Base-by-base conservation (phyloP, 139 green algal genomes). In the Tetradesmus obliquus region DNA sequence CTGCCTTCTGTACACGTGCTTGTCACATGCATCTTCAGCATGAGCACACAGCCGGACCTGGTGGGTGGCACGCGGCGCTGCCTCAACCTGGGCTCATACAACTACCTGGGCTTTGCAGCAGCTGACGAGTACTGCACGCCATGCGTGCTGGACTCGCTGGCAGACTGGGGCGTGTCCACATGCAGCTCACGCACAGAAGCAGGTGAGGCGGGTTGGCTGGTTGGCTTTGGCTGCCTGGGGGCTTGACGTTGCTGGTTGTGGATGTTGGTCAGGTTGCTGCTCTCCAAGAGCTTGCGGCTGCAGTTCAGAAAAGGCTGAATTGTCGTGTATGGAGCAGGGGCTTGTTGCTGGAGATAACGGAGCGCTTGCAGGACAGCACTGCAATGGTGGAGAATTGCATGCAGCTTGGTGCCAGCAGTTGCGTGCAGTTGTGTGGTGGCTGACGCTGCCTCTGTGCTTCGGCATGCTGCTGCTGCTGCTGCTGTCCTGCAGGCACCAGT, bases 81-180 rank as follows among this genome's bases (percentile, higher is more conserved):
- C 94, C 94, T 99, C 7, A 99, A 99, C 94, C 94, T 99, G 62
- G 97, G 97, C 5, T 98, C 95, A 5, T 99, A 99, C 93, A 99
- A 99, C 95, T 99, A 99, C 92, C 95, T 99, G 22, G 98, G 98
- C 55, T 99, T 99, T 95, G 98, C 97, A 15, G 96, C 96, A 24
- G 87, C 93, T 3, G 98, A 99, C 91, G 84, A 93, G 51, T 99
- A 99, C 94, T 99, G 98, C 96, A 99, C 98, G 0, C 97, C 97
- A 0, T 91, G 95, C 0, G 98, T 99, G 6, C 83, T 97, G 62
- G 84, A 97, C 0, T 95, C 95, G 0, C 79, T 99, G 81, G 66
- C 94, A 13, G 17, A 93, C 7, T 92, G 96, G 62, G 96, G 97
- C 12, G 94, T 95, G 82, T 94, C 90, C 72, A 95, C 86, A 13